A percentile compares a stretch with the other conserved stretches of the same genome.
Conservation (phyloP, 139 green algal species). For the Chloropicon primus region DNA sequence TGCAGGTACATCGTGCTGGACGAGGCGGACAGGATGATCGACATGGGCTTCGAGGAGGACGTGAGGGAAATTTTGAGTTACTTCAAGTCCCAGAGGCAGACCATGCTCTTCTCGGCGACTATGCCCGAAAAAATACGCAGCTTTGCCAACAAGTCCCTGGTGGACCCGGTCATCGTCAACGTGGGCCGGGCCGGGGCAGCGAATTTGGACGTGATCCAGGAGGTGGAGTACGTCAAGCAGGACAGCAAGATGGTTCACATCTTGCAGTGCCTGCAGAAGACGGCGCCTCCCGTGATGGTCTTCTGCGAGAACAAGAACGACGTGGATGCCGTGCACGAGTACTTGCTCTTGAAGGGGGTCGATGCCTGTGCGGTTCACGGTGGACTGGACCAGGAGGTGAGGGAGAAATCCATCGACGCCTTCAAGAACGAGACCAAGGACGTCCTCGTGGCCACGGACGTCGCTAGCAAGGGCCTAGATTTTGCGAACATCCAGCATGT, state of each 20-base stretch:
- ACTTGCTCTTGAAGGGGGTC: slow-evolving; percentile 47
- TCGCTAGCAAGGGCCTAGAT: slow-evolving; percentile 78
- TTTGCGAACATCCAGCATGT: slow-evolving; percentile 90
- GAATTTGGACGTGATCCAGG: slow-evolving; percentile 92
- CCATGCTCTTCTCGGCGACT: slow-evolving; percentile 93
- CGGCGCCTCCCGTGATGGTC: slow-evolving; percentile 85
- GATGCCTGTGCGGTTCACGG: slow-evolving; percentile 93
- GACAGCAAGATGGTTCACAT: slow-evolving; percentile 91
- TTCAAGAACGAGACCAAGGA: slow-evolving; percentile 87
- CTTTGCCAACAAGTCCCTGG: slow-evolving; percentile 88
- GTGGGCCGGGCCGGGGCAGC: slow-evolving; percentile 79
- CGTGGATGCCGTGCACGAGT: slow-evolving; percentile 94
- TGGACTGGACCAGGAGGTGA: slow-evolving; percentile 90
- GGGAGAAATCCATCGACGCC: slow-evolving; percentile 57
- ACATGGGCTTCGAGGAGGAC: slow-evolving; percentile 93
- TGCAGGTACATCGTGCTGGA: slow-evolving; percentile 89
- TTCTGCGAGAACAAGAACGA: slow-evolving; percentile 97
- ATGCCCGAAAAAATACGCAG: slow-evolving; percentile 97
- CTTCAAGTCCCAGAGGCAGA: slow-evolving; percentile 86
- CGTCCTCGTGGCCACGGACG: slow-evolving; percentile 94
- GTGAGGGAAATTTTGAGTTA: slow-evolving; percentile 51
- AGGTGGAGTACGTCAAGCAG: slow-evolving; percentile 99
- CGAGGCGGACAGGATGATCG: slow-evolving; percentile 96
- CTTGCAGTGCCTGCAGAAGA: slow-evolving; percentile 95
- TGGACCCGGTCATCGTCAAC: slow-evolving; percentile 85